Conservation (phyloP, 305 asterid genomes). For the Ajuga reptans region DNA sequence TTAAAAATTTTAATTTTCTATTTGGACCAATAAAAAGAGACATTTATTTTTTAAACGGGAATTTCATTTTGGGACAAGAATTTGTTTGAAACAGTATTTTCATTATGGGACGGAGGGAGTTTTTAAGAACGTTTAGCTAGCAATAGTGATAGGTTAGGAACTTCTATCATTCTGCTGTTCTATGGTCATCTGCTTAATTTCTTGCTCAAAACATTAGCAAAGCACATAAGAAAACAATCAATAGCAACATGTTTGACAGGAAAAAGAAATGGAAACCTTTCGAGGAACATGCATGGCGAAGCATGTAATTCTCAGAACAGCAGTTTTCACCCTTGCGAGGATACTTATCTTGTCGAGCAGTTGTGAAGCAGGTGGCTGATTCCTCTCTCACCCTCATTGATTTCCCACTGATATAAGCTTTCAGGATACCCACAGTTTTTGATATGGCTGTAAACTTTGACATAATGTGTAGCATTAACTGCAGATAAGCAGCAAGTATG, state of each 20-base stretch:
- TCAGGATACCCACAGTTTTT: neutral
- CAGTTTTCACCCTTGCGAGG: constrained; percentile 24
- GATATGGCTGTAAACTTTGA: neutral
- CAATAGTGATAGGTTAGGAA: neutral
- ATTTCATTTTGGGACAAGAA: too few species aligned
- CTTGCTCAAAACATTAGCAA: constrained; percentile 3
- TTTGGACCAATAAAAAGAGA: too few species aligned
- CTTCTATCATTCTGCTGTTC: neutral
- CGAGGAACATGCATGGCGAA: constrained; percentile 15
- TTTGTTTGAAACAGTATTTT: too few species aligned
- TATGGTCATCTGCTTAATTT: neutral
- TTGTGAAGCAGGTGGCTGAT: constrained; percentile 21
- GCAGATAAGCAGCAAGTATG: constrained; percentile 19
- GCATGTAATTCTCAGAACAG: constrained; percentile 11
- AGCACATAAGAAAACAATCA: neutral
- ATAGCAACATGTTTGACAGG: constrained; percentile 20
- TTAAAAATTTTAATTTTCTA: too few species aligned
- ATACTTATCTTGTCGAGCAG: neutral
- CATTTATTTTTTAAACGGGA: too few species aligned
- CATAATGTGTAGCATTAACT: neutral
- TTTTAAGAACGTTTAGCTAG: neutral
- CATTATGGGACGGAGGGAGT: too few species aligned
- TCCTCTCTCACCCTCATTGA: constrained; percentile 1
- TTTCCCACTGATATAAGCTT: neutral
- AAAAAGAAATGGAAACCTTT: constrained; percentile 18